These are phyloP conservation scores for Kurtzmaniella natalensis DNA, from an alignment of 1,139 yeast species.

Conservation along the genomic window DNA sequence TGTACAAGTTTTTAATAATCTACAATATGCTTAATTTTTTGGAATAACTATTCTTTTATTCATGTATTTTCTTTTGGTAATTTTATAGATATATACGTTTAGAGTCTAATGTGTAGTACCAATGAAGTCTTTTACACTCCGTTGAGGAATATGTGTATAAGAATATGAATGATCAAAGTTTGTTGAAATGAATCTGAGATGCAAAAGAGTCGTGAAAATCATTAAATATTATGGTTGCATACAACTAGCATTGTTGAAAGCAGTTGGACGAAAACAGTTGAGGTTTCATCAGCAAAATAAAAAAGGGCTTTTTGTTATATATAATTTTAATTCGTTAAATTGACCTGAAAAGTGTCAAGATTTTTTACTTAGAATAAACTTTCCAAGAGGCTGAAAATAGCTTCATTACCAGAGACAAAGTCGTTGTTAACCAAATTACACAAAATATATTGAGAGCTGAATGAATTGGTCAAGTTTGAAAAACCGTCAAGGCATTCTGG, in stretches of 20 bases:
- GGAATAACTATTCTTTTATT: slow-evolving; percentile 1
- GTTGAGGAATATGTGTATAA: slow-evolving; percentile 1
- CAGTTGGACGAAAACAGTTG: slow-evolving; percentile 2
- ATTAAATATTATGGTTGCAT: neutral
- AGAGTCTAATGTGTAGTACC: neutral
- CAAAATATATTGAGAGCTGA: slow-evolving; percentile 63
- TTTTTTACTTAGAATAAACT: no score
- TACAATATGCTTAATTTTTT: no score
- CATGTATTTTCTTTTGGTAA: neutral
- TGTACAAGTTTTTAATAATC: no score
- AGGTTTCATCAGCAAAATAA: slow-evolving; percentile 1
- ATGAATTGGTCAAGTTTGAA: slow-evolving; percentile 39
- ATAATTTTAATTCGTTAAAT: no score
- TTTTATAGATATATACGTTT: neutral
- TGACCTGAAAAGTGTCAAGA: no score
- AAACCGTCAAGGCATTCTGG: slow-evolving; percentile 23
- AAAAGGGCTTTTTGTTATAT: neutral
- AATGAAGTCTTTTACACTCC: slow-evolving; percentile 1
- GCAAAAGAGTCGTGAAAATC: slow-evolving; percentile 3
- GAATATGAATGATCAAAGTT: neutral
- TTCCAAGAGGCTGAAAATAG: slow-evolving; percentile 40
- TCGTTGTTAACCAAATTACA: slow-evolving; percentile 92
- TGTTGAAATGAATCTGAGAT: slow-evolving; percentile 3
- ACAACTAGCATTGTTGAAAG: slow-evolving; percentile 4
- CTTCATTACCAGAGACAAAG: slow-evolving; percentile 49